Base-by-base conservation (phyloP, 208 protist genomes). In the Phytomonas francai region DNA sequence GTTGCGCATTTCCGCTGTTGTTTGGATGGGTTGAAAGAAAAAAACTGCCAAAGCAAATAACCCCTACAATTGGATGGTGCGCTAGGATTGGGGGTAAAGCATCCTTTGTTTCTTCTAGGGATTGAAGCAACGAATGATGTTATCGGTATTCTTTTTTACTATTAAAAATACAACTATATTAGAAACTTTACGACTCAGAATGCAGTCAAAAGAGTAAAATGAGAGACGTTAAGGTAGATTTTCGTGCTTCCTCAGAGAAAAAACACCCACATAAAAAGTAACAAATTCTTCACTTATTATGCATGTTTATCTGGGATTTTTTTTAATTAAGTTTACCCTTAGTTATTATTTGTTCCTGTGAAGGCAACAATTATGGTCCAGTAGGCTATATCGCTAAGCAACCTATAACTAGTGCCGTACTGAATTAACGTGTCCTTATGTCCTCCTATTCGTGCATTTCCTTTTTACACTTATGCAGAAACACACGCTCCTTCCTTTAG, bases 131-230 rank as follows among this genome's bases (percentile, higher is more conserved):
- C 39, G 39, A 19, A 49, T 19, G 12, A 49, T 49, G 39, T 12
- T 3, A 3, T 49, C 1, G 3, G 12, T 49, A 49, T 39, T 12
- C 39, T 19, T 49, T 49, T 49, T 19, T 19, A 36, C 8, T 36
- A 36, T 19, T 49, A 66, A 36, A 70, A 57, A 54, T 51, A 36
- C 32, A 63, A 29, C 33, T 70, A 54, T 42, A 63, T 61, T 39
- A 12, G 31, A 33, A 56, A 29, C 36, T 42, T 3, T 12, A 27
- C 61, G 14, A 29, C 2, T 65, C 39, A 19, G 22, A 14, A 61
- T 9, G 25, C 61, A 65, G 3, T 11, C 12, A 34, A 25, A 45
- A 65, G 6, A 25, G 16, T 3, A 28, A 49, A 22, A 19, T 12
- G 14, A 49, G 14, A 49, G 39, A 49, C 12, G 39, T 49, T 6